Percentiles rank a stretch among this genome's conserved stretches.
Evolutionary conservation across 352 stramenopile species (phyloP).

Genomic region (Globisporangium abappressorium): DNA sequence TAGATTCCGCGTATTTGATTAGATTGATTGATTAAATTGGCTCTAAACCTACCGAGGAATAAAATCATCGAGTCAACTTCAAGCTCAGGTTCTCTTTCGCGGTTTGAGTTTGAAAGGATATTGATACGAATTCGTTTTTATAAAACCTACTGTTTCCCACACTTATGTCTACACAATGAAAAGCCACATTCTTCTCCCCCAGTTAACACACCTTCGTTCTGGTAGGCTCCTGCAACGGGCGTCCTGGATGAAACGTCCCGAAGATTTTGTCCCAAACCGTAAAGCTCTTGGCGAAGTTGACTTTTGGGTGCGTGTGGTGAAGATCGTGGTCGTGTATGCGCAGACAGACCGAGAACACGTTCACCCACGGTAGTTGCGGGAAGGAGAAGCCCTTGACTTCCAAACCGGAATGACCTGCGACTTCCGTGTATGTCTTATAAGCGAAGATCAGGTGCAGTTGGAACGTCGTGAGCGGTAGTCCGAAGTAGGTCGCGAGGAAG

Average conservation of each 20-base stretch:
- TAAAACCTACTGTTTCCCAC: too few species aligned
- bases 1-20: too few species aligned
- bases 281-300: constrained; percentile 89
- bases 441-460: constrained; percentile 78
- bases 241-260: constrained; percentile 54
- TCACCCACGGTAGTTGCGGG: constrained; percentile 74
- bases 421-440: constrained; percentile 89
- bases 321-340: constrained; percentile 82
- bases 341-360: constrained; percentile 53
- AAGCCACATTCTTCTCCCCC: too few species aligned
- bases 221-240: background rate
- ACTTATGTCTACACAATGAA: too few species aligned
- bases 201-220: too few species aligned
- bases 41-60: too few species aligned
- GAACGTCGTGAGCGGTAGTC: constrained; percentile 40
- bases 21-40: too few species aligned
- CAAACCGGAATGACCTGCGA: constrained; percentile 77
- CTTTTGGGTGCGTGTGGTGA: constrained; percentile 77
- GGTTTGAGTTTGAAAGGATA: too few species aligned
- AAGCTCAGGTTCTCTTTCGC: too few species aligned
- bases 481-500: constrained; percentile 38
- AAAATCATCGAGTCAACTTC: too few species aligned
- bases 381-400: constrained; percentile 86
- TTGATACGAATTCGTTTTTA: too few species aligned
- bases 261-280: constrained; percentile 86